Conservation (phyloP, 2,329 filamentous ascomycete species). For the Neonectria magnoliae region DNA sequence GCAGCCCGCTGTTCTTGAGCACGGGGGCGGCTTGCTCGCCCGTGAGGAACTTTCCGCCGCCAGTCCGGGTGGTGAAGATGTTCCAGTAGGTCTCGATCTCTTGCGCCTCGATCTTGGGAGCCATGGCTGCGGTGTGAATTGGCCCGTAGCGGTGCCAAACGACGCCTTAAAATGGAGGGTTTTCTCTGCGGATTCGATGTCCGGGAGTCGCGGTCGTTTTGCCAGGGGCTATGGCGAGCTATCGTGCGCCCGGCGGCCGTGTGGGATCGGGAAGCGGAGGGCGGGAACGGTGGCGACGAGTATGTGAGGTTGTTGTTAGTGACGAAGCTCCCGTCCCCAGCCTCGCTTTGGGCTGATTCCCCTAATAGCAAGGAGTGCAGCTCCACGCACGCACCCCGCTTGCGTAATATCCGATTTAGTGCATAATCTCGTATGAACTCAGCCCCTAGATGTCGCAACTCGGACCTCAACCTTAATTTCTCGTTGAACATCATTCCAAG, state of each 20-base stretch:
- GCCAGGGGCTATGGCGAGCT: conserved; percentile 14
- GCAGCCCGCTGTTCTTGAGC: conserved; percentile 70
- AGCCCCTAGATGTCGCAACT: conserved; percentile 8
- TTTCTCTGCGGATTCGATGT: conserved; percentile 9
- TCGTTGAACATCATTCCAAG: not conserved
- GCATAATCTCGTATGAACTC: conserved; percentile 32
- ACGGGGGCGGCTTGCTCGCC: conserved; percentile 71
- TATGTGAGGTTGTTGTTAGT: conserved; percentile 31
- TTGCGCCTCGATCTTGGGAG: conserved; percentile 69
- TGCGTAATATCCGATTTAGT: conserved; percentile 40
- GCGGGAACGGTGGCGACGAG: conserved; percentile 8
- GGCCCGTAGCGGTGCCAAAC: conserved; percentile 15
- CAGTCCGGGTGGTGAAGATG: conserved; percentile 69
- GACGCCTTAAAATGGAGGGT: not conserved
- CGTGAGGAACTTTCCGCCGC: conserved; percentile 68
- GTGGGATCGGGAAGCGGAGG: conserved; percentile 17
- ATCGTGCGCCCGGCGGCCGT: conserved; percentile 30
- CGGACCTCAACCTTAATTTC: not conserved
- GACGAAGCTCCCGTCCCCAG: conserved; percentile 46
- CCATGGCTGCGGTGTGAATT: conserved; percentile 53
- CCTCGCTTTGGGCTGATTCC: conserved; percentile 41
- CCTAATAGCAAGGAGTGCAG: conserved; percentile 35
- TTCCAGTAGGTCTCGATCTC: conserved; percentile 75
- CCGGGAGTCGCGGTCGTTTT: conserved; percentile 5
- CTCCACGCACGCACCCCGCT: conserved; percentile 38